Conservation (phyloP, 2,329 filamentous ascomycete genomes). For the Diaporthe destruens region DNA sequence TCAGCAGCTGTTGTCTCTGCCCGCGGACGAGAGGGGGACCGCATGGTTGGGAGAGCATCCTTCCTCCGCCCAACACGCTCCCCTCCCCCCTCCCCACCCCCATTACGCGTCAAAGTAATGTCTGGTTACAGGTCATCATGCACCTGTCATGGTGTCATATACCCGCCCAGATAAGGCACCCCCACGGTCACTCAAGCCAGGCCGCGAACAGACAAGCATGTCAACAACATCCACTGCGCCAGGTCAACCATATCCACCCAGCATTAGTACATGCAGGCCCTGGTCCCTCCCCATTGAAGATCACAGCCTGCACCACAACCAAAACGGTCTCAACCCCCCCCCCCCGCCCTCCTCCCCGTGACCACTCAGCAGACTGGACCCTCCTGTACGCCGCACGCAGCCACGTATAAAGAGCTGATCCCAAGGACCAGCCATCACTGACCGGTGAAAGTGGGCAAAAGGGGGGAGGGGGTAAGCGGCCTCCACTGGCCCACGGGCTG, state of each 20-base stretch:
- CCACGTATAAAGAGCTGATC: conserved; percentile 32
- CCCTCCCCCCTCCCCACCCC: conserved; percentile 7
- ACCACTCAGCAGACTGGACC: conserved; percentile 36
- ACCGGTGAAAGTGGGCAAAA: conserved; percentile 5
- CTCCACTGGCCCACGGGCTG: conserved; percentile 13
- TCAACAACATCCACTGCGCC: background rate
- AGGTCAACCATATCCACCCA: background rate
- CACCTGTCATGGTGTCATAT: conserved; percentile 10
- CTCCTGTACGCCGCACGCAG: conserved; percentile 35
- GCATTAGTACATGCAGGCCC: background rate
- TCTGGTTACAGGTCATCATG: background rate
- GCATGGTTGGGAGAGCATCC: background rate
- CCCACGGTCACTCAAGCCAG: conserved; percentile 10
- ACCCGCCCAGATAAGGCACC: conserved; percentile 7
- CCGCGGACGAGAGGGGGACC: background rate
- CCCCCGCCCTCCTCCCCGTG: conserved; percentile 11
- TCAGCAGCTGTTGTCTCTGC: conserved; percentile 19
- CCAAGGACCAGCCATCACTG: conserved; percentile 9
- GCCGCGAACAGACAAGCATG: background rate
- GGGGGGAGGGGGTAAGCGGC: conserved; percentile 30
- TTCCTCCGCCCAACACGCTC: background rate
- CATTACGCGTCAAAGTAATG: conserved; percentile 20
- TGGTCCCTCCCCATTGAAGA: conserved; percentile 16
- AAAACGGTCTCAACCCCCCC: background rate
- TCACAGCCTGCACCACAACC: conserved; percentile 17